A percentile compares a stretch with the other conserved stretches of the same genome.
These are phyloP conservation scores for Candida corydali DNA, from an alignment of 805 yeast species.

Conservation along the genomic window DNA sequence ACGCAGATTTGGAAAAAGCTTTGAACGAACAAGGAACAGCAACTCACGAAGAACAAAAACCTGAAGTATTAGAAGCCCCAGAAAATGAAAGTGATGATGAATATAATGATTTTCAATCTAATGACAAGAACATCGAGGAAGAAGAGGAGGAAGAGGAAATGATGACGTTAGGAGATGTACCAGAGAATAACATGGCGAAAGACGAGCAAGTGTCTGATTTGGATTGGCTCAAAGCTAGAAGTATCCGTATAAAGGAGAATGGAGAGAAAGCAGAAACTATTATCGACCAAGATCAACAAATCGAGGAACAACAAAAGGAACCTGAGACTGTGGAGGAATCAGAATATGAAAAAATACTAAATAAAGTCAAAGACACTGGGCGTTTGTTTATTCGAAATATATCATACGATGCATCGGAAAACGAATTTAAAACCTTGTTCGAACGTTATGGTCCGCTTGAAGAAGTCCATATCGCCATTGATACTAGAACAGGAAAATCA, in stretches of 20 bases:
- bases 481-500: slow-evolving; percentile 82
- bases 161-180: slow-evolving; percentile 36
- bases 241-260: slow-evolving; percentile 57
- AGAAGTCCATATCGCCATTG: slow-evolving; percentile 91
- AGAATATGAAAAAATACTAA: slow-evolving; percentile 44
- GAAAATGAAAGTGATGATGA: slow-evolving; percentile 51
- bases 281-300: slow-evolving; percentile 13
- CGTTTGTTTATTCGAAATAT: slow-evolving; percentile 87
- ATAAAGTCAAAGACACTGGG: slow-evolving; percentile 62
- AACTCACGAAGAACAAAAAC: slow-evolving; percentile 10
- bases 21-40: slow-evolving; percentile 23
- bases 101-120: slow-evolving; percentile 42
- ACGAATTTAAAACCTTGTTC: slow-evolving; percentile 68
- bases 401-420: slow-evolving; percentile 71
- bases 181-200: slow-evolving; percentile 23
- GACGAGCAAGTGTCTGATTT: slow-evolving; percentile 63
- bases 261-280: slow-evolving; percentile 17
- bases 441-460: slow-evolving; percentile 64
- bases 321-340: slow-evolving; percentile 4
- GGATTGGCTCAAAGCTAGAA: slow-evolving; percentile 80
- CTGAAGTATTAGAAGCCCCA: slow-evolving; percentile 34
- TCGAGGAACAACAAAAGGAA: slow-evolving; percentile 8
- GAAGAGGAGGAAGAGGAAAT: slow-evolving; percentile 47
- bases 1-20: slow-evolving; percentile 41
- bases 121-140: slow-evolving; percentile 21